A percentile compares a stretch with the other conserved stretches of the same genome.
phyloP scores from a whole-genome alignment of 345 rosid species.

The Eucalyptus decipiens region DNA sequence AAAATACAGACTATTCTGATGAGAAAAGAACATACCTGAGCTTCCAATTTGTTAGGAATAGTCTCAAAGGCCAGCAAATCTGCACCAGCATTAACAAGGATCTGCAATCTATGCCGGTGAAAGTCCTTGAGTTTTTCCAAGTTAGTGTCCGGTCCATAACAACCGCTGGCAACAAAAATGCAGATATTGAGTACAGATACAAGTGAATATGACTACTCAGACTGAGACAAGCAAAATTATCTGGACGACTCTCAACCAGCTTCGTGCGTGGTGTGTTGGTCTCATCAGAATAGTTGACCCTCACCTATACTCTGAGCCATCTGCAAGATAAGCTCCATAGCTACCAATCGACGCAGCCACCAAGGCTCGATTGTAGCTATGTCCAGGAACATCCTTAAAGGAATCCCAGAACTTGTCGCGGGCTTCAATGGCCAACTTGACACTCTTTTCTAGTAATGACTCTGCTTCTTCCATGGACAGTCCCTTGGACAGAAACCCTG shows the following conservation, averaged over 20 bases:
- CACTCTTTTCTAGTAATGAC: slow-evolving; percentile 54
- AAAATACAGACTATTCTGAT: neutral
- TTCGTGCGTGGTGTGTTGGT: neutral
- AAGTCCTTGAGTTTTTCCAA: slow-evolving; percentile 78
- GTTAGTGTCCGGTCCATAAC: slow-evolving; percentile 44
- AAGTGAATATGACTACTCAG: neutral
- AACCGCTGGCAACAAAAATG: slow-evolving; percentile 36
- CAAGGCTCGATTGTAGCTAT: slow-evolving; percentile 51
- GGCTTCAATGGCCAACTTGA: slow-evolving; percentile 63
- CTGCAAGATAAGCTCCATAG: slow-evolving; percentile 92
- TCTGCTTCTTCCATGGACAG: slow-evolving; percentile 64
- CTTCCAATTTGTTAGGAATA: slow-evolving; percentile 85
- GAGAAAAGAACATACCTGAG: slow-evolving; percentile 42
- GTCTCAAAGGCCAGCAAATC: slow-evolving; percentile 93
- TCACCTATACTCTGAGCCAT: slow-evolving; percentile 94
- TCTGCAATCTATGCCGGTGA: slow-evolving; percentile 72
- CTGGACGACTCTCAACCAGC: neutral
- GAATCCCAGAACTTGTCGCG: slow-evolving; percentile 80
- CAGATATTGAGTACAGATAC: neutral
- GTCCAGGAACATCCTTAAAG: slow-evolving; percentile 17
- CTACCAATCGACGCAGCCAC: slow-evolving; percentile 95
- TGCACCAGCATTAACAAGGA: slow-evolving; percentile 70
- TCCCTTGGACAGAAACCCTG: slow-evolving; percentile 76
- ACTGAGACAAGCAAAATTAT: neutral
- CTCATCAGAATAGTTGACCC: neutral